Evolutionary conservation across 441 rosid genomes (phyloP), one percentile per base, ranked within the genome.

Genomic region (Gossypium davidsonii): DNA sequence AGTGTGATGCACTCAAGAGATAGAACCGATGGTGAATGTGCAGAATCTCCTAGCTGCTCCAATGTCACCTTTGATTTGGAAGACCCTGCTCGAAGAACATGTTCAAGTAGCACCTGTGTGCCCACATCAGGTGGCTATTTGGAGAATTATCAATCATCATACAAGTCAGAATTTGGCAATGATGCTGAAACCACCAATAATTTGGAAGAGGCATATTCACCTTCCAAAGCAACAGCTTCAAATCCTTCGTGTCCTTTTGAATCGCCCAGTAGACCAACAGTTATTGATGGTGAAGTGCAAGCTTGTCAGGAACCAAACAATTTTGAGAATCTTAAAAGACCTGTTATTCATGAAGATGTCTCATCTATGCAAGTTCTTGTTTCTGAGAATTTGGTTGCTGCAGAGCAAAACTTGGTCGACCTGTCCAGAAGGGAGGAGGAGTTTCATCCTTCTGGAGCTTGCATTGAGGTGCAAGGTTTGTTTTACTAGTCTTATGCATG

Each of bases 381-480:
- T 23, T 73, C 76, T 51, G 34, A 78, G 48, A 83, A 76, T 49
- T 67, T 66, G 61, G 79, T 65, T 2, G 78, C 56, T 62, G 76
- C 23, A 52, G 80, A 58, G 21, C 58, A 76, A 10, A 67, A 44
- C 67, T 74, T 73, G 20, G 46, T 69, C 1, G 80, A 80, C 73
- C 69, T 28, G 53, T 68, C 65, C 60, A 39, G 23, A 59, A 66
- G 76, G 70, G 78, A 78, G 66, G 82, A 52, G 66, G 82, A 52
- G 28, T 65, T 73, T 31, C 76, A 58, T 74, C 46, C 75, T 67
- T 74, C 72, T 77, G 82, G 73, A 73, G 79, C 77, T 74, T 72
- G 77, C 59, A 74, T 82, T 77, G 82, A 79, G 79, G 85, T 83
- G 78, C 88, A 73, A 90, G 97, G 97, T 92, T 78, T 77, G 89